Evolutionary conservation across 805 yeast genomes (phyloP), one percentile per base, ranked within the genome.

Genomic region (Cyberlindnera mycetangii): DNA sequence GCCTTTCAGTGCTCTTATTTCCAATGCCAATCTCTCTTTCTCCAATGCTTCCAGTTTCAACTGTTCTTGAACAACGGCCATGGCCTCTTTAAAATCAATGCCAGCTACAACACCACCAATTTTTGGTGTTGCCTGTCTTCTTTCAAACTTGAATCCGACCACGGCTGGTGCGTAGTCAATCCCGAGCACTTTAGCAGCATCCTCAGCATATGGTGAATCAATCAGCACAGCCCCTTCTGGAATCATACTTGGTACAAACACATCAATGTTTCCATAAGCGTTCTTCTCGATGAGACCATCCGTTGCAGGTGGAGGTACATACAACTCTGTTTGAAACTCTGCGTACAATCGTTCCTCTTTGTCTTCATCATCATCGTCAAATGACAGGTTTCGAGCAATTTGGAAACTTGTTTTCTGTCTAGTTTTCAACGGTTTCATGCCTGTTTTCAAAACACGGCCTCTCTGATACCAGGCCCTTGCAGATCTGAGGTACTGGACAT

Each of bases 101-200:
- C 85, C 83, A 6, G 89, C 83, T 2, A 93, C 83, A 20, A 89
- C 75, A 3, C 98, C 98, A 5, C 81, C 79, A 33, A 80, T 74
- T 42, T 71, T 69, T 0, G 95, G 92, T 10, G 79, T 81, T 0
- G 85, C 81, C 28, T 58, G 56, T 22, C 70, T 62, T 34, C 66
- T 63, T 22, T 71, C 75, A 64, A 86, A 93, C 44, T 88, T 93
- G 66, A 93, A 92, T 0, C 90, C 88, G 2, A 83, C 82, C 2
- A 89, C 90, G 0, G 97, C 98, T 38, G 79, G 82, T 0, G 96
- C 97, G 67, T 73, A 89, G 52, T 88, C 96, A 7, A 92, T 72
- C 0, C 76, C 79, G 10, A 90, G 55, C 1, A 80, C 58, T 46
- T 75, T 75, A 0, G 95, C 95, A 0, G 98, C 97, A 38, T 71